phyloP scores from a whole-genome alignment of 495 filamentous ascomycete genomes.

The Terfezia claveryi region DNA sequence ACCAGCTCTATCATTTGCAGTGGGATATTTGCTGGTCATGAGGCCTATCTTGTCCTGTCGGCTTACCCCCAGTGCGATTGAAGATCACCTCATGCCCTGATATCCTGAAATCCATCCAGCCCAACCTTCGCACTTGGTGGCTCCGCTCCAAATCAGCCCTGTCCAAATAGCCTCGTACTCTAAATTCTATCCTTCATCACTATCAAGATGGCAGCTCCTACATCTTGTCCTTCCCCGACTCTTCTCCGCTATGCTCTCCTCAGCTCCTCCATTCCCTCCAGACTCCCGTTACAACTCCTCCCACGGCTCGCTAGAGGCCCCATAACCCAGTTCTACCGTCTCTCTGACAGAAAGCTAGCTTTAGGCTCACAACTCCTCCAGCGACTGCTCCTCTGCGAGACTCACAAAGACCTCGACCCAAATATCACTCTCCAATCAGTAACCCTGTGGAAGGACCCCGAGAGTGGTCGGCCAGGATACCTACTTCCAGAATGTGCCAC shows the following conservation, averaged over 20 bases:
- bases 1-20: too few species aligned
- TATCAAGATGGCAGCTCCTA: too few species aligned
- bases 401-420: not conserved
- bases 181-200: too few species aligned
- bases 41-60: too few species aligned
- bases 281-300: constrained; percentile 10
- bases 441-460: constrained; percentile 5
- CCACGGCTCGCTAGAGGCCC: constrained; percentile 1
- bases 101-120: too few species aligned
- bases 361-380: constrained; percentile 18
- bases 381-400: constrained; percentile 3
- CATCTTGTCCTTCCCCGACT: too few species aligned
- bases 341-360: constrained; percentile 10
- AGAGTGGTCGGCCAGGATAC: constrained; percentile 12
- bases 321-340: constrained; percentile 13
- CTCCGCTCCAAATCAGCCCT: too few species aligned
- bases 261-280: not conserved
- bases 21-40: too few species aligned
- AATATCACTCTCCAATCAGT: constrained; percentile 4
- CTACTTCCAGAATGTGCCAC: constrained; percentile 1
- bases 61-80: too few species aligned
- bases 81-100: too few species aligned
- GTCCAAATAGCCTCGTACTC: too few species aligned
- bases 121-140: too few species aligned
- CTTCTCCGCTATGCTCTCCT: not conserved